phyloP scores from a whole-genome alignment of 805 yeast species.

The Teunomyces barrocoloradensis region DNA sequence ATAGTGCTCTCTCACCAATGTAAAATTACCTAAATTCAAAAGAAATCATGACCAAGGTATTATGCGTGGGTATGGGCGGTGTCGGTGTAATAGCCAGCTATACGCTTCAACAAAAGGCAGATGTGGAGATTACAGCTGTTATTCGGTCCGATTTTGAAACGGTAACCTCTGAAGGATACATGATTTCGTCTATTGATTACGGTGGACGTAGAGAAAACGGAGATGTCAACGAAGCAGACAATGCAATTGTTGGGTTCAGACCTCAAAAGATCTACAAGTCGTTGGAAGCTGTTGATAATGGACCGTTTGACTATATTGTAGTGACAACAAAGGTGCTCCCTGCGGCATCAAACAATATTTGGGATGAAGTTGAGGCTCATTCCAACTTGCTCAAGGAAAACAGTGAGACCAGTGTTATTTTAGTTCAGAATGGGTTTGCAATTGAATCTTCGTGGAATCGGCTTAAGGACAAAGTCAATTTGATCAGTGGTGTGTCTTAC shows the following conservation, averaged over 20 bases:
- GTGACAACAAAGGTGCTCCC: constrained; percentile 36
- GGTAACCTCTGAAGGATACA: constrained; percentile 26
- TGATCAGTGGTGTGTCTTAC: constrained; percentile 34
- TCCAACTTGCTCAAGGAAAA: constrained; percentile 11
- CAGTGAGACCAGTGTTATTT: constrained; percentile 16
- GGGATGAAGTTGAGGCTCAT: constrained; percentile 21
- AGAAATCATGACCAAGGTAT: constrained; percentile 28
- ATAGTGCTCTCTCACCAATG: background rate
- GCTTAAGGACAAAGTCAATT: constrained; percentile 10
- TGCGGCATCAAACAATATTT: constrained; percentile 16
- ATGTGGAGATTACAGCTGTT: constrained; percentile 30
- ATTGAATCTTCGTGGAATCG: constrained; percentile 23
- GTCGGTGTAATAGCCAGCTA: constrained; percentile 79
- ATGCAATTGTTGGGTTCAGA: constrained; percentile 18
- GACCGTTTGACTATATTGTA: constrained; percentile 33
- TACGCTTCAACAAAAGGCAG: constrained; percentile 26
- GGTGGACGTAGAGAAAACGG: constrained; percentile 19
- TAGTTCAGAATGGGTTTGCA: constrained; percentile 26
- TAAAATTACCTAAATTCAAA: background rate
- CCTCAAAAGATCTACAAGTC: constrained; percentile 27
- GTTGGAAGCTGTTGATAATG: constrained; percentile 20
- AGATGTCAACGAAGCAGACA: constrained; percentile 14
- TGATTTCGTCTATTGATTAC: constrained; percentile 28
- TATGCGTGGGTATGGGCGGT: constrained; percentile 87
- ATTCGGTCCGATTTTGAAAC: constrained; percentile 31